Conservation (phyloP, 306 rosid genomes). For the Luffa acutangula region DNA sequence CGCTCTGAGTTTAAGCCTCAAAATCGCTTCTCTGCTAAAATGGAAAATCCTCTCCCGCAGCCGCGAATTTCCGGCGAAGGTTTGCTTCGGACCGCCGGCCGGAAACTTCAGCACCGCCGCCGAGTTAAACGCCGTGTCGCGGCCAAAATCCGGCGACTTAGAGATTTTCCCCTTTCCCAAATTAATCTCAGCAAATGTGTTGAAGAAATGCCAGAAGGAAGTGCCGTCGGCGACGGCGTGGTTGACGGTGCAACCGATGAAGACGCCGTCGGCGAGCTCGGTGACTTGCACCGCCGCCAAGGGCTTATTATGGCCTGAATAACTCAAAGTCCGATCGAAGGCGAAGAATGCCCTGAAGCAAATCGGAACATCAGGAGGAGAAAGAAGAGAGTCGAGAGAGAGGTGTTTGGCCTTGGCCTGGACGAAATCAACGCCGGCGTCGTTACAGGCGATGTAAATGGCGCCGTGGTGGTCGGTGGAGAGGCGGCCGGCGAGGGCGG, state of each 20-base stretch:
- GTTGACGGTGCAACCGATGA: constrained; percentile 59
- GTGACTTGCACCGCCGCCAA: constrained; percentile 70
- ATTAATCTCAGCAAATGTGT: constrained; percentile 62
- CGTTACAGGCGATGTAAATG: constrained; percentile 52
- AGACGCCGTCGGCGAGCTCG: constrained; percentile 63
- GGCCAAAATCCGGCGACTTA: constrained; percentile 36
- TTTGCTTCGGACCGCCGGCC: constrained; percentile 48
- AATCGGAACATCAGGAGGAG: constrained; percentile 37
- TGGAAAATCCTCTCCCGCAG: constrained; percentile 65
- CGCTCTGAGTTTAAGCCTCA: constrained; percentile 30
- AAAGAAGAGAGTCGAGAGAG: constrained; percentile 12
- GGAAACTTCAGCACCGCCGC: constrained; percentile 43
- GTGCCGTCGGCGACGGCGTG: constrained; percentile 75
- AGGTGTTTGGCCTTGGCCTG: constrained; percentile 60
- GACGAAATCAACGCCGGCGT: constrained; percentile 63
- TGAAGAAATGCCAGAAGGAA: constrained; percentile 89
- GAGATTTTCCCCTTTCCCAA: constrained; percentile 24
- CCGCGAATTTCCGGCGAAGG: constrained; percentile 41
- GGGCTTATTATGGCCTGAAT: constrained; percentile 52
- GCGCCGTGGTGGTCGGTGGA: constrained; percentile 40
- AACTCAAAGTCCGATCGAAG: constrained; percentile 46
- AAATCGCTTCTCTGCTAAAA: constrained; percentile 36
- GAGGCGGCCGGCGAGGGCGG: constrained; percentile 74
- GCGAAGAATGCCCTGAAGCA: constrained; percentile 67
- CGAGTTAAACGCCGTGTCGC: constrained; percentile 53